Evolutionary conservation across 148 eudicot genomes (phyloP), one percentile per base, ranked within the genome.

Genomic region (Fagopyrum homotropicum): DNA sequence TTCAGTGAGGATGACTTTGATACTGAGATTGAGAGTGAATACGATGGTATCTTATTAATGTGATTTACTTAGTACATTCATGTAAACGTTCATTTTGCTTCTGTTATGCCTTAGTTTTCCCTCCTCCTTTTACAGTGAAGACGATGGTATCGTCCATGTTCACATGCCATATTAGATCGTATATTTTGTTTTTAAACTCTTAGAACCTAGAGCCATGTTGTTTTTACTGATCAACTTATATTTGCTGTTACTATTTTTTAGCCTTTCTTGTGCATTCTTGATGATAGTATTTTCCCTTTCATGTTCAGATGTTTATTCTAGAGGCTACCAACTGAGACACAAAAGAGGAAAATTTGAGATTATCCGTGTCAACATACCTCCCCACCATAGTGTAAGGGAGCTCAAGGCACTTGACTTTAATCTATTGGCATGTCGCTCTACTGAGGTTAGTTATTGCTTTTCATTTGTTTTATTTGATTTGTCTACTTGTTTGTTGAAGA

Each of bases 1-100:
- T 93, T 93, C 63, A 93, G 98, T 30, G 97, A 89, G 79, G 98
- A 93, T 81, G 98, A 93, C 81, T 87, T 86, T 59, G 97, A 91
- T 76, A 86, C 95, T 30, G 96, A 91, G 66, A 86, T 82, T 35
- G 98, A 91, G 82, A 93, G 97, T 15, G 97, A 93, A 57, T 97
- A 91, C 84, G 98, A 88, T 76, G 88, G 98, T 91, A 87, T 52
- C 40, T 48, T 45, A 22, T 49, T 71, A 47, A 40, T 64, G 69
- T 9, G 6, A 1, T 61, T 61, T 29, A 30, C 2, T 19, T 61
- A 30, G 4, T 61, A 5, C 11, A 9, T 19, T 35, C 2, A 2
- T 9, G 29, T 61, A 69, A 1, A 44, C 12, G 6, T 9, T 57
- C 6, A 64, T 15, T 72, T 22, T 49, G 35, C 56, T 19, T 74